These are phyloP conservation scores for Paxillus ammoniavirescens DNA, from an alignment of 768 basidiomycete genomes.

Conservation along the genomic window DNA sequence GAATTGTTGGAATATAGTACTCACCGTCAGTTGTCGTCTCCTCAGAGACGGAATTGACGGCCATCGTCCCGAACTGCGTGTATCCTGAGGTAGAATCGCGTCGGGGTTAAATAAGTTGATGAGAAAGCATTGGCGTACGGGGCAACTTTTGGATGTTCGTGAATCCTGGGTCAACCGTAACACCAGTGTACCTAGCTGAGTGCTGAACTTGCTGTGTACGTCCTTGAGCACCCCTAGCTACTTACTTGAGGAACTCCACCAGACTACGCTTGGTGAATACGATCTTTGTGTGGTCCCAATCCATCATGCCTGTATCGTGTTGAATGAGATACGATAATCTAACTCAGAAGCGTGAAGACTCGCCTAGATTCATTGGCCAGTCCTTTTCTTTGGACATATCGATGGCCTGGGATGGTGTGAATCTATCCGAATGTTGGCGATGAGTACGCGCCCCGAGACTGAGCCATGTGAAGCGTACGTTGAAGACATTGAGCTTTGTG, in stretches of 20 bases:
- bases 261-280: conserved; percentile 78
- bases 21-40: conserved; percentile 29
- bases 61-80: conserved; percentile 63
- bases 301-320: conserved; percentile 58
- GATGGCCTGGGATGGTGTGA: conserved; percentile 52
- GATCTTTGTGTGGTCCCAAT: conserved; percentile 76
- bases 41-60: conserved; percentile 8
- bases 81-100: conserved; percentile 47
- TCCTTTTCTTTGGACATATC: conserved; percentile 70
- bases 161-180: conserved; percentile 76
- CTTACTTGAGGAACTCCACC: conserved; percentile 76
- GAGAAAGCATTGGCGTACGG: conserved; percentile 39
- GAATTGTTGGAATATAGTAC: background rate
- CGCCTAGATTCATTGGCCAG: conserved; percentile 69
- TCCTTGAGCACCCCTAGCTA: background rate
- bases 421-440: conserved; percentile 35
- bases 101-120: background rate
- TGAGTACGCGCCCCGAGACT: no score
- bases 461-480: background rate
- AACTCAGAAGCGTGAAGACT: conserved; percentile 12
- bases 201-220: conserved; percentile 24
- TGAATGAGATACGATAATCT: background rate
- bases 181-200: conserved; percentile 60
- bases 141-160: conserved; percentile 73
- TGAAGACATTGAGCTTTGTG: background rate